These are phyloP conservation scores for Fusarium sp. DNA, from an alignment of 2,329 filamentous ascomycete species.

Conservation along the genomic window DNA sequence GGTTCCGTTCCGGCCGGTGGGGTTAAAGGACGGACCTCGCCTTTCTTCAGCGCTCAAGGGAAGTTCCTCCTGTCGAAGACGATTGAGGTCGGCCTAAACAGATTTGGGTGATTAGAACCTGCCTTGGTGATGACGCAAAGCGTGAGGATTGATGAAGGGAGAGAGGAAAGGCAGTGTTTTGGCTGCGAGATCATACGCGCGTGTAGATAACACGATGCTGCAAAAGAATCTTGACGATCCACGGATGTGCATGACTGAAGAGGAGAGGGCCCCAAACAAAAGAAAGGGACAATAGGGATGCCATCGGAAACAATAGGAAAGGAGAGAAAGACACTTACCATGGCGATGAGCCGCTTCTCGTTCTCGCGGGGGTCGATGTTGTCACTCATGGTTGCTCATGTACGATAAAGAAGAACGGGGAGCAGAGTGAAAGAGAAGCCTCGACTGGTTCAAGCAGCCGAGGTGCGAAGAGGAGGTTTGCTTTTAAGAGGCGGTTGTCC, in stretches of 20 bases:
- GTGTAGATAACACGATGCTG: neutral
- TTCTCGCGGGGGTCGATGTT: constrained; percentile 1
- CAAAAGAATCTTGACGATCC: too few relatives aligned
- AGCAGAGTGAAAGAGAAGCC: too few relatives aligned
- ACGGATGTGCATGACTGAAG: neutral
- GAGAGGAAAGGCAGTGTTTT: neutral
- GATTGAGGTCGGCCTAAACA: constrained; percentile 38
- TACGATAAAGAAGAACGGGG: neutral
- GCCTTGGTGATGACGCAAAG: neutral
- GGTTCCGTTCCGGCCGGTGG: constrained; percentile 20
- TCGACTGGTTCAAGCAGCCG: neutral
- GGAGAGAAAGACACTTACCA: constrained; percentile 29
- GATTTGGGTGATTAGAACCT: neutral
- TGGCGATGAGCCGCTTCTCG: constrained; percentile 17
- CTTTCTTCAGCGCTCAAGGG: constrained; percentile 27
- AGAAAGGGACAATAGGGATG: neutral
- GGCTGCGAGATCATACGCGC: neutral
- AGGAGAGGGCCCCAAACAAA: neutral
- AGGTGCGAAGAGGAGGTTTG: neutral
- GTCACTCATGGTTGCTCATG: constrained; percentile 29
- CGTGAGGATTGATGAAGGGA: neutral
- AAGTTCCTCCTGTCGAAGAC: constrained; percentile 40
- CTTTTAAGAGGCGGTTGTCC: neutral
- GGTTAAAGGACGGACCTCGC: constrained; percentile 21
- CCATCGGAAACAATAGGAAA: neutral